These are phyloP conservation scores for Lachnellula arida DNA, from an alignment of 2,329 filamentous ascomycete genomes.

Conservation along the genomic window DNA sequence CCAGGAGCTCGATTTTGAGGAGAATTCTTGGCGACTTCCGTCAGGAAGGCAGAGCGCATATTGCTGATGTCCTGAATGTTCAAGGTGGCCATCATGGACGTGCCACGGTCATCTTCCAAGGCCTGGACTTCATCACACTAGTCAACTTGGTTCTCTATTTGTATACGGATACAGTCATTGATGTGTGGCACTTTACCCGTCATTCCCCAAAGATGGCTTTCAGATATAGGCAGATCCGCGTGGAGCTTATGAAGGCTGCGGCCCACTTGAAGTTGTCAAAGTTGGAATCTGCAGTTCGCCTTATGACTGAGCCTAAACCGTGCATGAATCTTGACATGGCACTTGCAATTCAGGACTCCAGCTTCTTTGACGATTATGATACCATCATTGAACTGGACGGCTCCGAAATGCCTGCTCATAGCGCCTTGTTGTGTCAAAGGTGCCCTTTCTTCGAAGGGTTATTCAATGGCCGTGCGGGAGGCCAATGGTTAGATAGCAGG, in stretches of 20 bases:
- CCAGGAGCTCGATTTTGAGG: conserved; percentile 66
- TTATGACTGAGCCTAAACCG: conserved; percentile 62
- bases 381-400: conserved; percentile 73
- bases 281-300: conserved; percentile 71
- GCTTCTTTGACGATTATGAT: conserved; percentile 77
- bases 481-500: conserved; percentile 75
- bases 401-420: conserved; percentile 69
- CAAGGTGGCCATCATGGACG: conserved; percentile 32
- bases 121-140: conserved; percentile 71
- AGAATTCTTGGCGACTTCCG: conserved; percentile 55
- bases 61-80: conserved; percentile 58
- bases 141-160: conserved; percentile 75
- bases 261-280: conserved; percentile 63
- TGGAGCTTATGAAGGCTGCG: conserved; percentile 84
- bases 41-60: conserved; percentile 47
- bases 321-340: conserved; percentile 67
- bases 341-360: conserved; percentile 60
- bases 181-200: conserved; percentile 79
- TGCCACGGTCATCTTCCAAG: conserved; percentile 61
- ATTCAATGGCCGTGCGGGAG: conserved; percentile 81
- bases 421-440: conserved; percentile 70
- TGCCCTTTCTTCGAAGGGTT: conserved; percentile 91
- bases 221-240: conserved; percentile 73
- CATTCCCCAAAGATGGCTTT: conserved; percentile 57
- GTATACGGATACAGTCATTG: conserved; percentile 75